Percentiles rank a stretch among this genome's conserved stretches.
Conservation (phyloP, 1,139 yeast genomes). For the Suhomyces maxii region DNA sequence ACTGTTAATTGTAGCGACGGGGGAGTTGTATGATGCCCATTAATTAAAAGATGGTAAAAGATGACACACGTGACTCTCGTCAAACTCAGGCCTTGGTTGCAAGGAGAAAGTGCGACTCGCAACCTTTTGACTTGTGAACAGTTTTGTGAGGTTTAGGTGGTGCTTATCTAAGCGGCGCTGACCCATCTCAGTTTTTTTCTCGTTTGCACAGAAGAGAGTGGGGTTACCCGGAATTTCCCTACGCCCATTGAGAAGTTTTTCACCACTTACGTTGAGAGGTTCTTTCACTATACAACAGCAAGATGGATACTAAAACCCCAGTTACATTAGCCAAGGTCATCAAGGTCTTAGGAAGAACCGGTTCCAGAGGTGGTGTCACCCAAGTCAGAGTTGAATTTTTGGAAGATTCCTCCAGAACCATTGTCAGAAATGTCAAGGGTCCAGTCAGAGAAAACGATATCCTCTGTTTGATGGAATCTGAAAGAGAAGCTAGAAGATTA, state of each 20-base stretch:
- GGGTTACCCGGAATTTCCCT: constrained; percentile 8
- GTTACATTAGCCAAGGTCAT: constrained; percentile 30
- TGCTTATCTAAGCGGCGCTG: too few species aligned
- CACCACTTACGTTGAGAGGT: constrained; percentile 3
- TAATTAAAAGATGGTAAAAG: too few species aligned
- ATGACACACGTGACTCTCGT: too few species aligned
- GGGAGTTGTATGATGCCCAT: too few species aligned
- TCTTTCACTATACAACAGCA: constrained; percentile 3
- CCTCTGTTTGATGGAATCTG: constrained; percentile 31
- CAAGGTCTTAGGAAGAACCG: constrained; percentile 31
- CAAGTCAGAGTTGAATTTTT: constrained; percentile 30
- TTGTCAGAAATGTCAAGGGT: constrained; percentile 32
- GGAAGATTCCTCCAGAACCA: constrained; percentile 29
- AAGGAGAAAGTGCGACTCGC: too few species aligned
- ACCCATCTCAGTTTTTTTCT: too few species aligned
- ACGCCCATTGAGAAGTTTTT: constrained; percentile 3
- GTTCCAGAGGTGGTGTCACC: constrained; percentile 33
- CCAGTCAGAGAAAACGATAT: constrained; percentile 31
- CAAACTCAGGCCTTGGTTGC: too few species aligned
- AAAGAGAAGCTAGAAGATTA: constrained; percentile 31
- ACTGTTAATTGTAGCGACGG: too few species aligned
- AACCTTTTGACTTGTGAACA: too few species aligned
- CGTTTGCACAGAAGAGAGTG: background rate
- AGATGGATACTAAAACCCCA: constrained; percentile 28
- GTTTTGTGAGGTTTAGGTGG: too few species aligned